phyloP scores from a whole-genome alignment of 2,329 filamentous ascomycete genomes.

The Apiospora aurea region DNA sequence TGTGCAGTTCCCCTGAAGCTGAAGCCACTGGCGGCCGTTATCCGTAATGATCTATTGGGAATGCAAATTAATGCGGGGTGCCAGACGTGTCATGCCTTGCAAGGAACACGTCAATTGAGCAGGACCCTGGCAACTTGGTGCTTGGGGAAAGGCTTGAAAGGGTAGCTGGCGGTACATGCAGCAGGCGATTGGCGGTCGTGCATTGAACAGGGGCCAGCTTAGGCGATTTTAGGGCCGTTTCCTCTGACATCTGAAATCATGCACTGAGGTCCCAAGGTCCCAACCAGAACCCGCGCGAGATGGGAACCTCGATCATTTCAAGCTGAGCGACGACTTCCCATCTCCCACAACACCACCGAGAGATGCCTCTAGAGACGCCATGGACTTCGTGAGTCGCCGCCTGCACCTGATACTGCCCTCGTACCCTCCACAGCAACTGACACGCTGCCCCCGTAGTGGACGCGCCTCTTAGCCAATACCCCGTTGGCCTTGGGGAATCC shows the following conservation, averaged over 20 bases:
- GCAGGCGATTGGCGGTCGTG: background rate
- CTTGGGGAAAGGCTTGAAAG: no score
- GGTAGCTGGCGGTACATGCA: conserved; percentile 10
- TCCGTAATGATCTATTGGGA: background rate
- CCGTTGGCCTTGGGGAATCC: conserved; percentile 63
- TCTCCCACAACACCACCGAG: conserved; percentile 35
- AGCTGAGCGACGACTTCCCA: conserved; percentile 1
- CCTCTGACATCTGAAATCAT: conserved; percentile 22
- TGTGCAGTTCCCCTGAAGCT: background rate
- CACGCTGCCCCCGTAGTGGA: conserved; percentile 57
- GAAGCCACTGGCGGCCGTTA: background rate
- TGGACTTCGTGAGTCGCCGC: conserved; percentile 62
- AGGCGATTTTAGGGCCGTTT: conserved; percentile 7
- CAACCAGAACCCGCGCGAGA: conserved; percentile 10
- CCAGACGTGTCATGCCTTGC: background rate
- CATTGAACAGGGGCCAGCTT: conserved; percentile 15
- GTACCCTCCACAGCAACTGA: conserved; percentile 29
- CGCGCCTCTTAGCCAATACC: conserved; percentile 69
- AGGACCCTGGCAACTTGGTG: background rate
- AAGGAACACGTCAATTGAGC: conserved; percentile 11
- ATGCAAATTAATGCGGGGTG: conserved; percentile 2
- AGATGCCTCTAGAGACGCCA: conserved; percentile 57
- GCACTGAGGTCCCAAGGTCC: background rate
- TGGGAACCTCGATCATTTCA: conserved; percentile 5
- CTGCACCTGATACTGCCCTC: conserved; percentile 27